Evolutionary conservation across 225 moss, liverwort and hornwort species (phyloP), one percentile per base, ranked within the genome.

Genomic region (Sphagnum tenellum): DNA sequence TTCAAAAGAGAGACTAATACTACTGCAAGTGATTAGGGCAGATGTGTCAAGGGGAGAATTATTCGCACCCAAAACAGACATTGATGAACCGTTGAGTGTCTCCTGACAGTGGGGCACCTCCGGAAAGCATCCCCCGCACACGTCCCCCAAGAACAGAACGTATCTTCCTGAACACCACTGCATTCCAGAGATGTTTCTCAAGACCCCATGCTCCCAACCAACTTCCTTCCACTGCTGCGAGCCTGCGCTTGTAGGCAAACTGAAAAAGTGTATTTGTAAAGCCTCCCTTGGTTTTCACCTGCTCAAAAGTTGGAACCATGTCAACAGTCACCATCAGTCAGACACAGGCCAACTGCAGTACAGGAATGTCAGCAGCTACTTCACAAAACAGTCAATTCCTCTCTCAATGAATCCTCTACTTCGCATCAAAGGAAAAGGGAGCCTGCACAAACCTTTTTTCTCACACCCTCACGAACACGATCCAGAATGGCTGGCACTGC

Each of bases 61-160:
- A 29, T 3, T 3, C 68, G 49, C 75, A 92, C 92, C 94, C 98
- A 65, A 98, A 90, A 71, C 92, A 93, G 64, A 98, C 77, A 65
- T 98, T 98, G 82, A 98, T 98, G 65, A 98, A 98, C 63, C 93
- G 83, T 68, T 98, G 98, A 12, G 98, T 98, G 73, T 93, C 98
- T 60, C 74, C 75, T 63, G 98, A 98, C 62, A 98, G 83, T 57
- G 98, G 98, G 44, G 98, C 98, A 67, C 93, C 90, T 61, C 93
- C 93, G 55, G 93, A 98, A 46, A 98, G 81, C 63, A 93, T 88
- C 68, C 98, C 93, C 66, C 98, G 80, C 3, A 98, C 65, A 45
- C 71, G 80, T 57, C 96, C 96, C 63, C 93, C 96, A 74, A 98
- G 96, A 11, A 88, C 83, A 83, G 82, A 76, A 59, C 89, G 86